Conservation (phyloP, 139 green algal species). For the Chlamydomonas schloesseri region DNA sequence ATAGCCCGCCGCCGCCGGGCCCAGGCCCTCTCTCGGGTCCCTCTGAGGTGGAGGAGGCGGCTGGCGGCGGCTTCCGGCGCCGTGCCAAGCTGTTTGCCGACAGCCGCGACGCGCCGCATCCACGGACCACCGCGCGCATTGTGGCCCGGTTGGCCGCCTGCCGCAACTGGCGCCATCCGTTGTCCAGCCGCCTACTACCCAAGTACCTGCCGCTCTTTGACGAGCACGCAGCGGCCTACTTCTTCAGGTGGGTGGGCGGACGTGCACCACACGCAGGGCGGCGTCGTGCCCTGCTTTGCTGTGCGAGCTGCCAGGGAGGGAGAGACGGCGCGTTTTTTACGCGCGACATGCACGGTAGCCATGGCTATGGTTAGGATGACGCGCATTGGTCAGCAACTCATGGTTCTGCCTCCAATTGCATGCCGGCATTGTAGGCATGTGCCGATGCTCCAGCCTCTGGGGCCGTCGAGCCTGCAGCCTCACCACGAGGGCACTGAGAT, state of each 20-base stretch:
- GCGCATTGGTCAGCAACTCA: no score
- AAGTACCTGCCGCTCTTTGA: constrained; percentile 33
- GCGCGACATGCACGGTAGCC: neutral
- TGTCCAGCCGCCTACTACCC: constrained; percentile 10
- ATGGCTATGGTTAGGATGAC: no score
- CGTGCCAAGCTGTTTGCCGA: constrained; percentile 13
- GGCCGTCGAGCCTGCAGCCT: neutral
- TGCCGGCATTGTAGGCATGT: constrained; percentile 4
- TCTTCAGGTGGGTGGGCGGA: constrained; percentile 15
- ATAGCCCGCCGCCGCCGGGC: no score
- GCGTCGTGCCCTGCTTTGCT: no score
- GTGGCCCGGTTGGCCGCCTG: constrained; percentile 15
- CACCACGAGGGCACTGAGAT: neutral
- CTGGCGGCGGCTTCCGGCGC: neutral
- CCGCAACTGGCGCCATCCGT: constrained; percentile 15
- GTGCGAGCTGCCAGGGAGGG: no score
- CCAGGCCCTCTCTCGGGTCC: no score
- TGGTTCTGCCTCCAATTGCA: no score
- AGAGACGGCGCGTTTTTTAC: no score
- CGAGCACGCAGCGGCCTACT: constrained; percentile 29
- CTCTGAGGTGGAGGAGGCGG: neutral
- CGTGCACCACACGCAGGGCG: no score
- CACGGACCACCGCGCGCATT: constrained; percentile 16
- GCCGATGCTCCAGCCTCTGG: neutral
- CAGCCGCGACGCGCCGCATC: neutral